Percentiles rank a stretch among this genome's conserved stretches.
phyloP scores from a whole-genome alignment of 1,284 basidiomycete genomes.

The Ustilago hordei region DNA sequence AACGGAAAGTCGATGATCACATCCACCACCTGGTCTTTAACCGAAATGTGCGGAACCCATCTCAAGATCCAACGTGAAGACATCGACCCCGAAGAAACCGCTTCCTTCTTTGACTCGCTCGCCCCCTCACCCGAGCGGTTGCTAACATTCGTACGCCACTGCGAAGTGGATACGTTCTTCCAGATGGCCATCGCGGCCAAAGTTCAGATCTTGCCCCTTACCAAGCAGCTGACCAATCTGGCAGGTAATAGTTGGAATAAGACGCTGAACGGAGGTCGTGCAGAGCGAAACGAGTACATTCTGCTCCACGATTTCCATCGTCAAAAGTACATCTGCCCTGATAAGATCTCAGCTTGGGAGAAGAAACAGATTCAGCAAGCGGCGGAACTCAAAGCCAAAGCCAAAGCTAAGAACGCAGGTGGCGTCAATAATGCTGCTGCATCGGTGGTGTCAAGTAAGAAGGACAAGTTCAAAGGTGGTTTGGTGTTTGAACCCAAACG shows the following conservation, averaged over 20 bases:
- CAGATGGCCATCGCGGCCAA: constrained; percentile 94
- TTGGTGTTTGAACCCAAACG: constrained; percentile 97
- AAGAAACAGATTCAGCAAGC: constrained; percentile 64
- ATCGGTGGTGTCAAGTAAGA: constrained; percentile 71
- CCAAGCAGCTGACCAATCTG: constrained; percentile 94
- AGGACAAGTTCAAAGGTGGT: constrained; percentile 98
- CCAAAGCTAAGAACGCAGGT: constrained; percentile 31
- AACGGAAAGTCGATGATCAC: constrained; percentile 87
- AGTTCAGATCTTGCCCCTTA: constrained; percentile 89
- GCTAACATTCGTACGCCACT: constrained; percentile 88
- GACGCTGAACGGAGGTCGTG: constrained; percentile 77
- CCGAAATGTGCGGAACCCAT: constrained; percentile 85
- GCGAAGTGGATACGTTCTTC: constrained; percentile 92
- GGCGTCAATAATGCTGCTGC: constrained; percentile 32
- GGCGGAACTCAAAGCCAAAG: constrained; percentile 49
- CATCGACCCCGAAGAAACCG: constrained; percentile 94
- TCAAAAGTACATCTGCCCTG: constrained; percentile 94
- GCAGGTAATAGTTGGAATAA: constrained; percentile 91
- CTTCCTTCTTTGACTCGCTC: constrained; percentile 86
- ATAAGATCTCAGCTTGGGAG: constrained; percentile 83
- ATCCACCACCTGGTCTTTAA: constrained; percentile 89
- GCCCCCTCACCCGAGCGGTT: constrained; percentile 82
- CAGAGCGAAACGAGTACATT: constrained; percentile 99
- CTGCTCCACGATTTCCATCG: constrained; percentile 96
- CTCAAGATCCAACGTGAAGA: constrained; percentile 76